Percentiles rank a stretch among this genome's conserved stretches.
Evolutionary conservation across 73 alveolate genomes (phyloP).

Genomic region (Durusdinium trenchii): DNA sequence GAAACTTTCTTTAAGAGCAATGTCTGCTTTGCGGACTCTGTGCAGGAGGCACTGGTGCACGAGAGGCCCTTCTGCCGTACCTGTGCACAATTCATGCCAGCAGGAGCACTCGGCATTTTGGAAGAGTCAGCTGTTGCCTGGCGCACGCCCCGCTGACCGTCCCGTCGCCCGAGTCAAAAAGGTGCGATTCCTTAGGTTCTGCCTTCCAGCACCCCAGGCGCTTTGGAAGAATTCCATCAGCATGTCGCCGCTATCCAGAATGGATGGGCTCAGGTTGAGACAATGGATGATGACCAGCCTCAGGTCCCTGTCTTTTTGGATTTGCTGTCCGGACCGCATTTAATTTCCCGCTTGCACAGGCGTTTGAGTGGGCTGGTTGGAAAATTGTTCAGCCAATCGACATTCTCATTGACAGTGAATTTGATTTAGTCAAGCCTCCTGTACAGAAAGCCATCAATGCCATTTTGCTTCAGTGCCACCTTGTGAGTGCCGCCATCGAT

Average conservation of each 20-base stretch:
- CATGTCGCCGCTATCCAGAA: not conserved
- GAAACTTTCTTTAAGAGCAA: not conserved
- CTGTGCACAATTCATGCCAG: not conserved
- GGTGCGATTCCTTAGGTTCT: no score
- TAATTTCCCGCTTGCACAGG: not conserved
- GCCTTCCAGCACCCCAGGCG: not conserved
- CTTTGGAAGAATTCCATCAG: constrained; percentile 19
- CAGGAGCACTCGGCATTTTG: not conserved
- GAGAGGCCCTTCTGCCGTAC: not conserved
- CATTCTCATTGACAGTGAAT: not conserved
- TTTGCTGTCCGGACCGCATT: constrained; percentile 32
- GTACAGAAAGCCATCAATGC: not conserved
- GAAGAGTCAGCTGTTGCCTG: not conserved
- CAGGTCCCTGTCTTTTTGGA: constrained; percentile 43
- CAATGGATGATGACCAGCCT: constrained; percentile 2
- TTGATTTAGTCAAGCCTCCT: not conserved
- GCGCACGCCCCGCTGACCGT: not conserved
- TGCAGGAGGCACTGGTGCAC: constrained; percentile 9
- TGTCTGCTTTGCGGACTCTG: not conserved
- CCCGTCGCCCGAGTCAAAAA: no score
- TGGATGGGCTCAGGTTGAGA: not conserved
- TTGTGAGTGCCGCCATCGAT: constrained; percentile 11
- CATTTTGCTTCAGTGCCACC: not conserved
- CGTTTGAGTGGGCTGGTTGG: constrained; percentile 56
- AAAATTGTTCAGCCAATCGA: not conserved